phyloP scores from a whole-genome alignment of 495 filamentous ascomycete species.

The Neurospora discreta region DNA sequence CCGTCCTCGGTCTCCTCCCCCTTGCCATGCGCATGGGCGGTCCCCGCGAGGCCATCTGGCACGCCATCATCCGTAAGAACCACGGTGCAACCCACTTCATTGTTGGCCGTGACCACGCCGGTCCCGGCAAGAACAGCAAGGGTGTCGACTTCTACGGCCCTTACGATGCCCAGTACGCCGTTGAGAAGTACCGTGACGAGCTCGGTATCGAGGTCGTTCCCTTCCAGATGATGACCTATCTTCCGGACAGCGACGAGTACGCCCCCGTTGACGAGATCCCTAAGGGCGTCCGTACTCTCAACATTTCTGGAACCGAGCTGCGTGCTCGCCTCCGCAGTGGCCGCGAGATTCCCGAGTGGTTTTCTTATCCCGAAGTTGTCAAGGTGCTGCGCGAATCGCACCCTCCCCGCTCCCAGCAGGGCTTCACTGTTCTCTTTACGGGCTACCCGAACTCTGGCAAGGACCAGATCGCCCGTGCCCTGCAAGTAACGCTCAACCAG shows the following conservation, averaged over 20 bases:
- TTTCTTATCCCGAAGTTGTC: slow-evolving; percentile 98
- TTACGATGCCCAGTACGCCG: slow-evolving; percentile 95
- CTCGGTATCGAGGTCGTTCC: slow-evolving; percentile 97
- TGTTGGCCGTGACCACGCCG: slow-evolving; percentile 94
- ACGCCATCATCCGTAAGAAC: slow-evolving; percentile 99
- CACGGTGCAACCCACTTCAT: slow-evolving; percentile 99
- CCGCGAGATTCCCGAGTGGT: slow-evolving; percentile 95
- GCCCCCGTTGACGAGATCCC: slow-evolving; percentile 80
- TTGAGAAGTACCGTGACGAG: slow-evolving; percentile 93
- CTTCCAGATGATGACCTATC: slow-evolving; percentile 99
- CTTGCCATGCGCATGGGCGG: slow-evolving; percentile 99
- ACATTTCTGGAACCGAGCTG: slow-evolving; percentile 95
- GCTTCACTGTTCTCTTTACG: slow-evolving; percentile 96
- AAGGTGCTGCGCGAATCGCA: slow-evolving; percentile 90
- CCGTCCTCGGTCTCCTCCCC: slow-evolving; percentile 87
- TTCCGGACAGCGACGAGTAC: slow-evolving; percentile 95
- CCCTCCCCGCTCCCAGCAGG: slow-evolving; percentile 77
- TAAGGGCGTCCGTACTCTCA: slow-evolving; percentile 74
- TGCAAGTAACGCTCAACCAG: slow-evolving; percentile 97
- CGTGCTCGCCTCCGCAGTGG: slow-evolving; percentile 80
- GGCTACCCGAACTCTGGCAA: slow-evolving; percentile 95
- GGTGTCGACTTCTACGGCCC: slow-evolving; percentile 96
- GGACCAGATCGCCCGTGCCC: slow-evolving; percentile 86
- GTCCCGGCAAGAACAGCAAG: slow-evolving; percentile 92
- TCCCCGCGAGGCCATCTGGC: slow-evolving; percentile 97